A percentile compares a stretch with the other conserved stretches of the same genome.
phyloP scores from a whole-genome alignment of 192 early-diverging fungal genomes.

The Lunasporangiospora selenospora region DNA sequence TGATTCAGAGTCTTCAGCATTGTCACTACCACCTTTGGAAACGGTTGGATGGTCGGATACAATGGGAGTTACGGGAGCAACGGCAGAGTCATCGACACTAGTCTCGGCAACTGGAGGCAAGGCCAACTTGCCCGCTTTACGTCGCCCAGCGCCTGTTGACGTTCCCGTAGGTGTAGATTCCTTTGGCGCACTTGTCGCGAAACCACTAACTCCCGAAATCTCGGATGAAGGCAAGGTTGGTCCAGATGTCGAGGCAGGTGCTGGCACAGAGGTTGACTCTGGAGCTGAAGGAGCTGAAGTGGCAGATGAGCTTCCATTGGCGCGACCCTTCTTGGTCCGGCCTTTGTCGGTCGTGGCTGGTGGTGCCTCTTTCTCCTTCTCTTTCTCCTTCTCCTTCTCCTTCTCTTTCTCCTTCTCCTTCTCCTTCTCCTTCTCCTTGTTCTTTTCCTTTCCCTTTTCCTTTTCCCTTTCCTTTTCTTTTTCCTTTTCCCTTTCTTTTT shows the following conservation, averaged over 20 bases:
- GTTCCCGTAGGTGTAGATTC: background rate
- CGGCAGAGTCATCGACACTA: background rate
- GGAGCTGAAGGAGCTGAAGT: slow-evolving; percentile 2
- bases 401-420: slow-evolving; percentile 32
- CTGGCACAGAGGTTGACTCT: background rate
- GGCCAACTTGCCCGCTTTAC: background rate
- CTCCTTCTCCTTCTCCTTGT: slow-evolving; percentile 1
- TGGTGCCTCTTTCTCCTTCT: slow-evolving; percentile 11
- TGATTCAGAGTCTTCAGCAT: slow-evolving; percentile 13
- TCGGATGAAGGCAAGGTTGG: background rate
- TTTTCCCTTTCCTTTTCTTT: background rate
- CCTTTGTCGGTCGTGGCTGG: slow-evolving; percentile 1
- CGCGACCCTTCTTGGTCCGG: slow-evolving; percentile 18
- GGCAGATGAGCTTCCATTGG: background rate
- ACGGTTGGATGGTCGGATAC: no score
- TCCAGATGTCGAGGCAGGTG: background rate
- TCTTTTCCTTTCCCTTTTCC: background rate
- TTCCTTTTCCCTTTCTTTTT: slow-evolving; percentile 10
- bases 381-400: background rate
- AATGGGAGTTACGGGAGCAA: no score
- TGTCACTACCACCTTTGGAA: background rate
- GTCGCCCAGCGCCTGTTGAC: background rate
- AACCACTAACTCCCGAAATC: background rate
- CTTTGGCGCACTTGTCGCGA: no score
- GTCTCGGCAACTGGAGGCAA: background rate